phyloP scores from a whole-genome alignment of 768 basidiomycete genomes.

The Lactifluus pinguis region DNA sequence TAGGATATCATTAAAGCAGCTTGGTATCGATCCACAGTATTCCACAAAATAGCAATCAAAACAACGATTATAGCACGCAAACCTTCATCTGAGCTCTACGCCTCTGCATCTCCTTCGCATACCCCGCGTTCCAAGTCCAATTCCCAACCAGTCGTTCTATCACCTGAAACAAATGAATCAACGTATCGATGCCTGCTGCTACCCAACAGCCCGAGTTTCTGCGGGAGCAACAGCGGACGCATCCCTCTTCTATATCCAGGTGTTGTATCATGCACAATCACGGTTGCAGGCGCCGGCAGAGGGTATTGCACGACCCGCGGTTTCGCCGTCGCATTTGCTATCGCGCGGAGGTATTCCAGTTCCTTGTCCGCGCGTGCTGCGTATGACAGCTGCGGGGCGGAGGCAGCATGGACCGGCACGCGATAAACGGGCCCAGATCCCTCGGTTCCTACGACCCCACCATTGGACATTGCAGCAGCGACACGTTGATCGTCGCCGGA shows the following conservation, averaged over 20 bases:
- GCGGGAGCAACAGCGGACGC: conserved; percentile 21
- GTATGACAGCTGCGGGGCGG: conserved; percentile 9
- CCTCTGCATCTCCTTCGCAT: not conserved
- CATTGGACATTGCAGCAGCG: not conserved
- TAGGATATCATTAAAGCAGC: conserved; percentile 7
- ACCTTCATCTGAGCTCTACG: not conserved
- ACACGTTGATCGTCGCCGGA: not conserved
- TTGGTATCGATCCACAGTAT: conserved; percentile 9
- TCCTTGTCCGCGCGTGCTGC: not conserved
- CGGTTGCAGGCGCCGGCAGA: not conserved
- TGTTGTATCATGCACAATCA: not conserved
- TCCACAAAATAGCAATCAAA: not conserved
- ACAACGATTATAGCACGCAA: not conserved
- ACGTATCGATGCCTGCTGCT: not conserved
- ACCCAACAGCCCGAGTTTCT: conserved; percentile 18
- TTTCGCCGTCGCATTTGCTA: not conserved
- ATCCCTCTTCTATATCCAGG: conserved; percentile 11
- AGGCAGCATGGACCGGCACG: not conserved
- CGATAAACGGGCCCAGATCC: not conserved
- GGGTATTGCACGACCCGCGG: not conserved
- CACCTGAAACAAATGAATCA: conserved; percentile 11
- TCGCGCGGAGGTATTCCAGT: conserved; percentile 5
- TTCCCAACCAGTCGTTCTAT: not conserved
- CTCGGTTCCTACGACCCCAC: not conserved
- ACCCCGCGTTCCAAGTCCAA: conserved; percentile 7